Evolutionary conservation across 352 stramenopile species (phyloP).

Genomic region (Globisporangium recalcitrans): DNA sequence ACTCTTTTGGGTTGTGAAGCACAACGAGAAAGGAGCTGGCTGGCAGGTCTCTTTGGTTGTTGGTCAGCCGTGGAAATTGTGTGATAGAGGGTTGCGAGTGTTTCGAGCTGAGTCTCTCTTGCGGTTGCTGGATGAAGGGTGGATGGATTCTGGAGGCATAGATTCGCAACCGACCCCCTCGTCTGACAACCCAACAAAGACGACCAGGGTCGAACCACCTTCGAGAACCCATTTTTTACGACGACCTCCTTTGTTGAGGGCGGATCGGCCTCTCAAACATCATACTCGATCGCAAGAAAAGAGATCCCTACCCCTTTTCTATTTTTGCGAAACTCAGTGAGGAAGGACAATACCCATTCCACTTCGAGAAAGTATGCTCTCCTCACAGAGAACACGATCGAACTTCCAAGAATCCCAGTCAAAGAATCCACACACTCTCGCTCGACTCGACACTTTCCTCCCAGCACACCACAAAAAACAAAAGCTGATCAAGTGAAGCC

Average conservation of each 20-base stretch:
- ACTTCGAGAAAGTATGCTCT: background rate
- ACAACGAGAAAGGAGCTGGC: constrained; percentile 10
- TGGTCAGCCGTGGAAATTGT: constrained; percentile 28
- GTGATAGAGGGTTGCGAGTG: constrained; percentile 11
- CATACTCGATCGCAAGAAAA: background rate
- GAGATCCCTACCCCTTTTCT: background rate
- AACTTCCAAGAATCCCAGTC: too few relatives aligned
- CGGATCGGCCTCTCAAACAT: background rate
- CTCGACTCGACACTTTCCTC: too few relatives aligned
- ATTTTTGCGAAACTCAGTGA: background rate
- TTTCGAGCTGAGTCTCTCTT: too few relatives aligned
- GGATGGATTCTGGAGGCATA: too few relatives aligned
- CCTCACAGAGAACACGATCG: constrained; percentile 7
- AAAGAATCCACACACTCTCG: too few relatives aligned
- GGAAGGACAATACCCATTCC: background rate
- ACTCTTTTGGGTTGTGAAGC: constrained; percentile 1
- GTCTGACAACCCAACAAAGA: background rate
- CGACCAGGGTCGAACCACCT: background rate
- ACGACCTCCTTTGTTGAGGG: background rate
- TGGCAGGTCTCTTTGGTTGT: constrained; percentile 21
- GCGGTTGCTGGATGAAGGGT: constrained; percentile 1
- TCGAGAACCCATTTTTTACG: background rate
- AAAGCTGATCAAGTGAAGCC: too few relatives aligned
- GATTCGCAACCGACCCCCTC: too few relatives aligned
- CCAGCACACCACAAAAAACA: too few relatives aligned